Percentiles rank a stretch among this genome's conserved stretches.
These are phyloP conservation scores for Sedum album DNA, from an alignment of 164 flowering plant genomes.

Conservation along the genomic window DNA sequence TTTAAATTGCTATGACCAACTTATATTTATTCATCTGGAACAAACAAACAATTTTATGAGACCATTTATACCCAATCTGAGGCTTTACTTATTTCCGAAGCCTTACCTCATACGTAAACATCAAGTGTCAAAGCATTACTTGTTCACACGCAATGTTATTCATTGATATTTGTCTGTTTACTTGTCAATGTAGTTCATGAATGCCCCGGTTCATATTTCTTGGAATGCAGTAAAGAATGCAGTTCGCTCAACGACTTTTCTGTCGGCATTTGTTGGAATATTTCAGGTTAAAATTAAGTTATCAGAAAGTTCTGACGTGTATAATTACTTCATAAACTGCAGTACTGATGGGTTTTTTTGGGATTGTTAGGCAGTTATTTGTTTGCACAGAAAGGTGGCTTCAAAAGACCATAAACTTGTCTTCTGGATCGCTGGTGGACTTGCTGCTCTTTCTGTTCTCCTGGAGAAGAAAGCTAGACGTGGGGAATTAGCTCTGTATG, in stretches of 20 bases:
- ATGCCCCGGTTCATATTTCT: slow-evolving; percentile 60
- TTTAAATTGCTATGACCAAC: not conserved
- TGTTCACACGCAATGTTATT: not conserved
- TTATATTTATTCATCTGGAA: not conserved
- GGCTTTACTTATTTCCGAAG: not conserved
- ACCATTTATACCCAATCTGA: not conserved
- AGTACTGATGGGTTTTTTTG: slow-evolving; percentile 4
- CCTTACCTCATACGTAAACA: not conserved
- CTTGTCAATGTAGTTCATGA: slow-evolving; percentile 59
- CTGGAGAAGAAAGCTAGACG: slow-evolving; percentile 88
- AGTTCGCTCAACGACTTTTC: slow-evolving; percentile 81
- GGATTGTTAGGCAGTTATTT: slow-evolving; percentile 65
- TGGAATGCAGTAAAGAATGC: slow-evolving; percentile 78
- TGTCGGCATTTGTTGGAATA: slow-evolving; percentile 90
- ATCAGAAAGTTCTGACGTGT: slow-evolving; percentile 2
- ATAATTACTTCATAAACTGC: not conserved
- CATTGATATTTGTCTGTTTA: not conserved
- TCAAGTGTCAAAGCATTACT: not conserved
- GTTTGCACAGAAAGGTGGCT: slow-evolving; percentile 86
- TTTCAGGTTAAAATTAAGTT: slow-evolving; percentile 63
- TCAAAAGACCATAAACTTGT: slow-evolving; percentile 80
- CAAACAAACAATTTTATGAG: not conserved
- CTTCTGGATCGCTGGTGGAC: slow-evolving; percentile 84
- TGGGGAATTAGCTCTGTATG: slow-evolving; percentile 84
- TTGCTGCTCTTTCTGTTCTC: slow-evolving; percentile 83